These are phyloP conservation scores for Sporothrix sp. DNA, from an alignment of 2,329 filamentous ascomycete genomes.

Conservation along the genomic window DNA sequence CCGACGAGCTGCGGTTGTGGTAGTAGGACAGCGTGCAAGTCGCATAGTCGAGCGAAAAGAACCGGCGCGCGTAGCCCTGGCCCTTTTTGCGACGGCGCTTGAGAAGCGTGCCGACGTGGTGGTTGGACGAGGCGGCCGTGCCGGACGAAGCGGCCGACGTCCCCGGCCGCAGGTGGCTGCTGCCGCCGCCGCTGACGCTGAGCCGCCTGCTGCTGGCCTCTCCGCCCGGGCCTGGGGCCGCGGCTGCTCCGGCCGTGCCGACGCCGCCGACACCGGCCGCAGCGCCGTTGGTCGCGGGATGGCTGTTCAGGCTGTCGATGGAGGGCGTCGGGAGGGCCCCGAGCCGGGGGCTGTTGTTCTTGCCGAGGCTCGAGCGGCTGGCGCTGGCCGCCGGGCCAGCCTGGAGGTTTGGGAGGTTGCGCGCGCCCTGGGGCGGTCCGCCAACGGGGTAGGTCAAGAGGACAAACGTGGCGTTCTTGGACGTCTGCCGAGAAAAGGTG, in stretches of 20 bases:
- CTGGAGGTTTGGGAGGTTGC: slow-evolving; percentile 55
- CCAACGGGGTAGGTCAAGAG: slow-evolving; percentile 87
- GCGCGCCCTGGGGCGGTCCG: slow-evolving; percentile 62
- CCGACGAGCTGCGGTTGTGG: slow-evolving; percentile 85
- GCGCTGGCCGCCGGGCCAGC: slow-evolving; percentile 27
- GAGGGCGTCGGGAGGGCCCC: slow-evolving; percentile 38
- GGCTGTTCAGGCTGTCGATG: slow-evolving; percentile 51
- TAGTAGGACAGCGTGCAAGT: slow-evolving; percentile 95
- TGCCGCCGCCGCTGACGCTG: background rate
- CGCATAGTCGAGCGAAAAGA: slow-evolving; percentile 92
- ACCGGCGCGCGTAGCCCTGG: slow-evolving; percentile 84
- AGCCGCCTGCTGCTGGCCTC: slow-evolving; percentile 14
- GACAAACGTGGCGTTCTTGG: slow-evolving; percentile 91
- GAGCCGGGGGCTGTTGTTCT: slow-evolving; percentile 31
- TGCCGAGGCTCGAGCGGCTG: slow-evolving; percentile 45
- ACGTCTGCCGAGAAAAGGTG: slow-evolving; percentile 90
- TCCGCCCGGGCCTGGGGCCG: slow-evolving; percentile 13
- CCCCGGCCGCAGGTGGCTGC: background rate
- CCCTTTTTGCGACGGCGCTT: slow-evolving; percentile 90
- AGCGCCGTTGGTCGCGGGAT: slow-evolving; percentile 37
- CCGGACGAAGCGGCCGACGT: slow-evolving; percentile 2
- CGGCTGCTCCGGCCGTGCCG: slow-evolving; percentile 17
- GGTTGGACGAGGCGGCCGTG: slow-evolving; percentile 35
- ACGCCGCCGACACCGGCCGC: slow-evolving; percentile 30
- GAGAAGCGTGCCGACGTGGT: slow-evolving; percentile 75